Base-by-base conservation (phyloP, 2,329 filamentous ascomycete genomes). In the Pezicula neosporulosa region DNA sequence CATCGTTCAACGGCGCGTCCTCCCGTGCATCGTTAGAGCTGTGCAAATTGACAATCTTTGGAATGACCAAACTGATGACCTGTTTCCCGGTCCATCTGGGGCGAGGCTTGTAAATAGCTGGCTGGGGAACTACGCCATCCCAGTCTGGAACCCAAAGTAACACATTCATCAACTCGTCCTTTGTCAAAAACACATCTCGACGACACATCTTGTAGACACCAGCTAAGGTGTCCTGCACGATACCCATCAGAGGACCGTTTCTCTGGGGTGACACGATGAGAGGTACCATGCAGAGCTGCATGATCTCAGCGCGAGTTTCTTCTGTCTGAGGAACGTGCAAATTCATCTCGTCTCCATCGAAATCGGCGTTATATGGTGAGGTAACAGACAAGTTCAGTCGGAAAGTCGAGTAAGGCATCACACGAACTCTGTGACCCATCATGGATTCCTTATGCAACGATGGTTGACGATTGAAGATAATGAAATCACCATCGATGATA, bases 271-370 rank as follows among this genome's bases (percentile, higher is more conserved):
- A 99, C 9, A 99, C 95, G 64, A 99, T 97, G 62, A 94, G 82
- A 1, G 94, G 94, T n/a, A 99, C 94, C 81, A 97, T 87, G 70
- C 93, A 97, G 13, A 99, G 82, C 68, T 97, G 87, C 70, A 85
- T 90, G 61, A 99, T 84, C 71, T 99, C 94, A 43, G 95, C 91
- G 54, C 94, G 88, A 33, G 95, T 95, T 71, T 99, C 95, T 67
- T 99, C 92, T 36, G 89, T 94, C 67, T 99, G 94, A 4, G 94
- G 95, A 48, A 99, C 95, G 81, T 99, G 94, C 74, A 99, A 83
- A 68, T 99, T 99, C 94, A 99, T 99, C 73, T 99, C 94, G 70
- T 99, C 94, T 74, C 94, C 94, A 67, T 99, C 94, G 74, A 99
- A 99, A 89, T 99, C 94, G 63, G 94, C 94, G 75, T 99, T 99